Base-by-base conservation (phyloP, 1,139 yeast genomes). In the Kazachstania sp. region DNA sequence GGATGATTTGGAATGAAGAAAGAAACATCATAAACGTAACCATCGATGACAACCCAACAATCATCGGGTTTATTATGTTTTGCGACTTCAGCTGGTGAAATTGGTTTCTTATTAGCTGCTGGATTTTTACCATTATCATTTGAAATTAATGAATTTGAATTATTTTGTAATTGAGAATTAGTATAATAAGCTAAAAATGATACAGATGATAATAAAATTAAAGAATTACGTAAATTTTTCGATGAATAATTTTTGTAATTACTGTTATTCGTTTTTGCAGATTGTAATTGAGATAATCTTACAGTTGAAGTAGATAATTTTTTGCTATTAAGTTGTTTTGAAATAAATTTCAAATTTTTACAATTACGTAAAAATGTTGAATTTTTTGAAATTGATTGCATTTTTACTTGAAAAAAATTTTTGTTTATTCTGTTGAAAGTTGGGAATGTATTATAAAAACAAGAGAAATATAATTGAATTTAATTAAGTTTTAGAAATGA, bases 21-120 rank as follows among this genome's bases (percentile, higher is more conserved):
- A 0, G 97, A 84, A 54, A 90, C 74, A 64, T 92, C 87, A 63
- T 87, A 81, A 34, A 86, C 96, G 42, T 84, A 79, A 45, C 88
- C 88, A 55, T 87, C 83, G 50, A 90, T 79, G 9, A 86, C 81
- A 44, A 87, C 83, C 97, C 97, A 90, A 66, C 95, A 83, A 60
- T 84, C 92, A 49, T 81, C 84, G 32, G 71, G 71, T 5, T 63
- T 73, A 62, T 81, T 79, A 64, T 86, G 95, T 59, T 75, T 66
- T 6, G 69, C 64, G 8, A 78, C 72, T 46, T 76, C 79, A 4
- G 65, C 70, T 20, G 73, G 70, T 1, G 72, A 53, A 18, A 44
- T 44, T 16, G 45, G 37, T 12, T 35, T 36, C 29, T 42, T 46
- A 11, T 29, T 30, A 16, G 42, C 7, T 8, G 26, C 26, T 31